Base-by-base conservation (phyloP, 1,284 basidiomycete genomes). In the Cystodermella granulosa region DNA sequence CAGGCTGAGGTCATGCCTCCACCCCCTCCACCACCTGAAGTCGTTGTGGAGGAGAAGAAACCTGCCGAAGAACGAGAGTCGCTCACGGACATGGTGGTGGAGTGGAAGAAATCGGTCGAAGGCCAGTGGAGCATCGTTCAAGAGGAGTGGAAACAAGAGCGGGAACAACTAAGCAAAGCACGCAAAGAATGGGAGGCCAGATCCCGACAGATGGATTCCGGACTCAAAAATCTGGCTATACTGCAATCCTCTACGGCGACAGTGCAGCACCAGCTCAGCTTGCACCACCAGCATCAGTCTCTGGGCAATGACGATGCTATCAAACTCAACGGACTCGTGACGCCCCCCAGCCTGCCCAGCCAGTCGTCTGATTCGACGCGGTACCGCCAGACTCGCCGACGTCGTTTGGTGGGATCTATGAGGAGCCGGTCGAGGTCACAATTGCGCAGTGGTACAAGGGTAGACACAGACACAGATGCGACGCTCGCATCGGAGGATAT, bases 141-240 rank as follows among this genome's bases (percentile, higher is more conserved):
- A 52, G 83, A 89, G 54, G 84, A 87, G 42, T 92, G 92, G 90
- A 76, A 76, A 5, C 70, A 79, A 20, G 94, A 96, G 66, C 76
- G 91, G 2, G 84, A 87, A 51, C 74, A 87, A 24, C 72, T 96
- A 5, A 73, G 76, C 34, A 75, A 78, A 18, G 87, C 89, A 7
- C 77, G 87, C 28, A 80, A 87, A 31, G 89, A 93, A 51, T 94
- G 89, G 86, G 93, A 96, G 74, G 62, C 15, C 47, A 66, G 55
- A 57, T 65, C 58, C 46, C 63, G 58, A 13, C 49, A 45, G 45
- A 65, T 65, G 18, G 79, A 76, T 50, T 65, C 66, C 0, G 71
- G 77, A 1, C 60, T 83, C 3, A 69, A 72, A 17, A 67, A 66
- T 4, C 50, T 73, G 3, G 60, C 63, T 37, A 68, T 69, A 22